phyloP scores from a whole-genome alignment of 805 yeast genomes.

The Suhomyces sp. region DNA sequence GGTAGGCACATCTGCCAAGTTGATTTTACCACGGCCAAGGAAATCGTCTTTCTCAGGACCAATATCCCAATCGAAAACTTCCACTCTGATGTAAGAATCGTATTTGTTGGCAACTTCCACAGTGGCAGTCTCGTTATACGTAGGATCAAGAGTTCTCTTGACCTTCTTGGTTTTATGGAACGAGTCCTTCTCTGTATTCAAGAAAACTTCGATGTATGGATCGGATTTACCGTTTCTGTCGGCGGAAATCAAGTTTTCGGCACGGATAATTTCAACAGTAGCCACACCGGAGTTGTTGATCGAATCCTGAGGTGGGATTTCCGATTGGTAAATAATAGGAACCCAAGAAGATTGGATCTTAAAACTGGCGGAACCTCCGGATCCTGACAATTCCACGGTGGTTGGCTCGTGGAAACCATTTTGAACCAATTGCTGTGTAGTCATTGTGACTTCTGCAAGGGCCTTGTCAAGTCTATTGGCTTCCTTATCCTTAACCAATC shows the following conservation, averaged over 20 bases:
- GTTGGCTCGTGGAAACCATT: slow-evolving; percentile 63
- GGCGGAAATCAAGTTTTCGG: slow-evolving; percentile 72
- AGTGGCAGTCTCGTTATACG: slow-evolving; percentile 71
- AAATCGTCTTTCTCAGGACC: slow-evolving; percentile 84
- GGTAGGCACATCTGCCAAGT: slow-evolving; percentile 51
- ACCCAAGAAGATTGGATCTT: slow-evolving; percentile 70
- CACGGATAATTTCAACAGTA: slow-evolving; percentile 58
- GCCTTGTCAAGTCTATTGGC: slow-evolving; percentile 55
- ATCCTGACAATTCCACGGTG: slow-evolving; percentile 53
- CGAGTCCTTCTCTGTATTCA: slow-evolving; percentile 58
- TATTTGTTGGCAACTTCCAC: slow-evolving; percentile 60
- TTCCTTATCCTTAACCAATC: slow-evolving; percentile 55
- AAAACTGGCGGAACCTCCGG: slow-evolving; percentile 47
- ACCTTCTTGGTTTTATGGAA: slow-evolving; percentile 73
- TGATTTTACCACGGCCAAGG: slow-evolving; percentile 63
- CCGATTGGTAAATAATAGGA: slow-evolving; percentile 57
- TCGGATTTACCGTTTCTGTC: slow-evolving; percentile 92
- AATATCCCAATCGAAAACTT: slow-evolving; percentile 87
- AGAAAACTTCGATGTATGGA: slow-evolving; percentile 72
- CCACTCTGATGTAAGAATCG: slow-evolving; percentile 55
- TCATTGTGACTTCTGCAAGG: slow-evolving; percentile 60
- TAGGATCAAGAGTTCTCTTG: slow-evolving; percentile 89
- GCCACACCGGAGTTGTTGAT: slow-evolving; percentile 73
- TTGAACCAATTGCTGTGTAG: slow-evolving; percentile 63
- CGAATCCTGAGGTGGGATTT: slow-evolving; percentile 71